phyloP scores from a whole-genome alignment of 2,329 filamentous ascomycete species.

The Huntiella savannae region DNA sequence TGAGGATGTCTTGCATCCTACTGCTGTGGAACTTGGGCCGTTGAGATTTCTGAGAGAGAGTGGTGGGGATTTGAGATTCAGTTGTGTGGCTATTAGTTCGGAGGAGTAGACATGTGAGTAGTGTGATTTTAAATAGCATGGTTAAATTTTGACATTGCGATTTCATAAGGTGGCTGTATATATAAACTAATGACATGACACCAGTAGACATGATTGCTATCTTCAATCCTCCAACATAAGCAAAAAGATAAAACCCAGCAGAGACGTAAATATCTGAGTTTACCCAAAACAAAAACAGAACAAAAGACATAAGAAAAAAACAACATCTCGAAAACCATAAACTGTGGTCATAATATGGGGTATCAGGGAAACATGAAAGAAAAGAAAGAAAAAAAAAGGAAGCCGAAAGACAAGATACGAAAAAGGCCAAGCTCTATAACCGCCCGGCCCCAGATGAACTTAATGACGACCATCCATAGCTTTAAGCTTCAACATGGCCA shows the following conservation, averaged over 20 bases:
- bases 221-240: neutral
- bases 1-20: conserved; percentile 58
- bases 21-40: conserved; percentile 52
- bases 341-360: neutral
- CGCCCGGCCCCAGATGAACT: neutral
- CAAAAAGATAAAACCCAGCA: neutral
- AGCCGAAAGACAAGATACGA: neutral
- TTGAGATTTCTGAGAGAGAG: conserved; percentile 37
- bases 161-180: too few relatives aligned
- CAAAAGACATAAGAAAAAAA: neutral
- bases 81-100: conserved; percentile 25
- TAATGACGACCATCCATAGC: conserved; percentile 2
- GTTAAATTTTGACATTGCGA: too few relatives aligned
- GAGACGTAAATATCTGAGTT: neutral
- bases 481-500: conserved; percentile 5
- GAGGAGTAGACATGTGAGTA: neutral
- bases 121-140: neutral
- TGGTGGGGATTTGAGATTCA: conserved; percentile 37
- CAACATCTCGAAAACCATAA: neutral
- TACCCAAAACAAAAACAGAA: neutral
- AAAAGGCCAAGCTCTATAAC: neutral
- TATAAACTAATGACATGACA: too few relatives aligned
- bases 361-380: neutral
- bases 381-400: conserved; percentile 2
- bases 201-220: neutral